Percentiles rank a stretch among this genome's conserved stretches.
Conservation (phyloP, 257 asterid genomes). For the Rubia yunnanensis region DNA sequence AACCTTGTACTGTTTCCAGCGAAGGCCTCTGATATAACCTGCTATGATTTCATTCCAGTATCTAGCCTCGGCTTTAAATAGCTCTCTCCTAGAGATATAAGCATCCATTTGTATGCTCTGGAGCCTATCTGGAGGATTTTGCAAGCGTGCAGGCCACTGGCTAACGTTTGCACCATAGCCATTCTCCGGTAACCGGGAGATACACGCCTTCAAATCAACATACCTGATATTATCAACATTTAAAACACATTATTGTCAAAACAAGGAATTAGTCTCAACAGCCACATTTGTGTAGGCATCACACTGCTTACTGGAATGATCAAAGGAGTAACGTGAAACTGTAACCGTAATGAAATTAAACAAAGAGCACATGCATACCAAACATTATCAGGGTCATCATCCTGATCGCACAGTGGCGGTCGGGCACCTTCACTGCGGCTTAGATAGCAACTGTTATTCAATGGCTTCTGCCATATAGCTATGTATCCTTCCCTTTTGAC, state of each 20-base stretch:
- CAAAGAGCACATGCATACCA: conserved; percentile 46
- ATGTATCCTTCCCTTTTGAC: conserved; percentile 89
- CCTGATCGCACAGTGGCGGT: conserved; percentile 72
- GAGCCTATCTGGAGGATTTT: conserved; percentile 85
- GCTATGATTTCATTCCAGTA: conserved; percentile 76
- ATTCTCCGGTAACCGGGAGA: conserved; percentile 67
- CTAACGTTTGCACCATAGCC: conserved; percentile 73
- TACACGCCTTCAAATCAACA: conserved; percentile 76
- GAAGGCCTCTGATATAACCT: conserved; percentile 49
- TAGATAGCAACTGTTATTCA: conserved; percentile 75
- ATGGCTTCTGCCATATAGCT: conserved; percentile 94
- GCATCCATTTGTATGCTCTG: conserved; percentile 78
- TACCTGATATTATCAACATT: conserved; percentile 40
- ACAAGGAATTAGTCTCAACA: conserved; percentile 2
- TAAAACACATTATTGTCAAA: conserved; percentile 7
- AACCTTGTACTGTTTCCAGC: conserved; percentile 51
- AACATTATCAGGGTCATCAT: conserved; percentile 79
- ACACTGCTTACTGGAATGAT: not conserved
- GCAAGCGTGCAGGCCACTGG: conserved; percentile 81
- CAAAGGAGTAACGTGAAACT: not conserved
- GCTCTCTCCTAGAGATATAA: conserved; percentile 67
- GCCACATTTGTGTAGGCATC: too few relatives aligned
- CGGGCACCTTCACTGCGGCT: conserved; percentile 62
- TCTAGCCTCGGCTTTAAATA: conserved; percentile 64
- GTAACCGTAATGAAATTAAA: conserved; percentile 1